Base-by-base conservation (phyloP, 768 basidiomycete genomes). In the Hericium rajendrae region DNA sequence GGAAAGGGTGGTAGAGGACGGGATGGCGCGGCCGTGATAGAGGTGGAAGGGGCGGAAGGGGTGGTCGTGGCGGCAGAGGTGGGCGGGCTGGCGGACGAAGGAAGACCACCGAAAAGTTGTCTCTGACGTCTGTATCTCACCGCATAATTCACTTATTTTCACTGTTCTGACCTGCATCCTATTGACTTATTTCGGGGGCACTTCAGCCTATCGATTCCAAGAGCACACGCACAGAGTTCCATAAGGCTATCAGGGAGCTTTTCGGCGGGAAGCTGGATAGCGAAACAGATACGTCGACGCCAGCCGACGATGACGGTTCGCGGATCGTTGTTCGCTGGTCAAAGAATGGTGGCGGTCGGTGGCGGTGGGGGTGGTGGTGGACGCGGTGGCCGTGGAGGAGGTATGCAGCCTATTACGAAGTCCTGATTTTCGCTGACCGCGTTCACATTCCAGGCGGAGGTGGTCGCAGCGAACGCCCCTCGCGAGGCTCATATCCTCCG, bases 201-300 rank as follows among this genome's bases (percentile, higher is more conserved):
- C 50, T 38, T 8, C 69, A 97, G 93, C 86, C 90, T 10, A 94
- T 99, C 50, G 68, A 76, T 22, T 86, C 84, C 6, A 98, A 98
- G 71, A 78, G 80, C 38, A 82, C 79, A 5, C 82, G 97, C 26
- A 91, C 91, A 2, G 81, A 81, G 2, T 78, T 97, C 59, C 97
- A 99, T 68, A 78, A 88, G 69, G 72, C 76, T 13, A 75, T 99
- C 51, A 82, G 97, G 57, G 82, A 86, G 61, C 68, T 90, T 16
- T 97, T 98, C 69, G 74, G 69, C 3, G 91, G 92, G 28, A 89
- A 88, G 64, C 78, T 98, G 53, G 88, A 94, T 54, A 90, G 84
- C 28, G 87, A 91, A 67, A 88, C 90, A 1, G 86, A 88, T 61
- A 71, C 73, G 18, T 74, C 76, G 43, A 60, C 69, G 12, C 67